Conservation (phyloP, 192 early-diverging fungal species). For the Entomortierella beljakovae region DNA sequence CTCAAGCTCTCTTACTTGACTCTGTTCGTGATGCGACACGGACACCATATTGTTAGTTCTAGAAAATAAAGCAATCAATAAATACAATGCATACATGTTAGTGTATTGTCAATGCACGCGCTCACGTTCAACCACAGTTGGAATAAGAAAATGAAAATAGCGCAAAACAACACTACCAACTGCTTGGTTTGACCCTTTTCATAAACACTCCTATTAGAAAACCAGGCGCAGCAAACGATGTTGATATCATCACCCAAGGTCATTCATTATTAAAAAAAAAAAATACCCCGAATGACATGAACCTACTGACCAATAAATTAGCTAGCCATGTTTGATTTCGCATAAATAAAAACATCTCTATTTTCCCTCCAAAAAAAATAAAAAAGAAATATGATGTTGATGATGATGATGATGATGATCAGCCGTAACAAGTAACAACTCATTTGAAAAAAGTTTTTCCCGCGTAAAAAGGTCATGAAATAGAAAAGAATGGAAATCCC, state of each 20-base stretch:
- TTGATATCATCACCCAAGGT: too few relatives aligned
- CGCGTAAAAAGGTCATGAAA: neutral
- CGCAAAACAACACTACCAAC: too few relatives aligned
- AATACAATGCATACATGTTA: too few relatives aligned
- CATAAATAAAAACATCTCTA: too few relatives aligned
- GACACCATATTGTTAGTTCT: conserved; percentile 31
- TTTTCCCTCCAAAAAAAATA: conserved; percentile 10
- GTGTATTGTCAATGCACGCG: too few relatives aligned
- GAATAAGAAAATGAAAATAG: too few relatives aligned
- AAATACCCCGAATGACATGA: neutral
- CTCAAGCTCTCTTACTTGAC: conserved; percentile 40
- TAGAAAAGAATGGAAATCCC: neutral
- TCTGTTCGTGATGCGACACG: conserved; percentile 20
- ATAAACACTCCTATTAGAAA: too few relatives aligned
- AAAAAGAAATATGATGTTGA: neutral
- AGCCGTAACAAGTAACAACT: neutral
- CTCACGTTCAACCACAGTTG: too few relatives aligned
- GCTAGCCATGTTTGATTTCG: neutral
- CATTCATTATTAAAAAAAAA: neutral
- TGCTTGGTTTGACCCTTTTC: too few relatives aligned
- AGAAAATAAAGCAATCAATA: neutral
- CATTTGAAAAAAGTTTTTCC: neutral
- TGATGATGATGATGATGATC: neutral
- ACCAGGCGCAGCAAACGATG: too few relatives aligned
- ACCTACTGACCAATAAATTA: neutral